A percentile compares a stretch with the other conserved stretches of the same genome.
Evolutionary conservation across 306 rosid species (phyloP).

Genomic region (Ammopiptanthus mongolicus): DNA sequence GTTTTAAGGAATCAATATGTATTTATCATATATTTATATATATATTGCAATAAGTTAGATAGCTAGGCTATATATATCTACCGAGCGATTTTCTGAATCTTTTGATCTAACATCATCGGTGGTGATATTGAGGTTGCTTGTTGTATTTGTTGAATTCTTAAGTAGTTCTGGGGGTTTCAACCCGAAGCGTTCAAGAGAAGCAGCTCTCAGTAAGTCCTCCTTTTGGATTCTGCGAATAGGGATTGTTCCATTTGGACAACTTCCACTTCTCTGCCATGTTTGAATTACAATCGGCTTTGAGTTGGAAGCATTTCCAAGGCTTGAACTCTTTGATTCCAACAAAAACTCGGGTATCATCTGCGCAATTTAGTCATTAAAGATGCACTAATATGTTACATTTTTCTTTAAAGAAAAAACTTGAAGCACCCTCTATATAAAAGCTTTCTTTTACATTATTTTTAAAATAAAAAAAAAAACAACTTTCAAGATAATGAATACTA

Average conservation of each 20-base stretch:
- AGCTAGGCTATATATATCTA: neutral
- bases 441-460: too few species aligned
- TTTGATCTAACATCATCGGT: neutral
- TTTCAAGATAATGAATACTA: too few species aligned
- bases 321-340: neutral
- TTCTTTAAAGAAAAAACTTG: too few species aligned
- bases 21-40: too few species aligned
- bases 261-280: conserved; percentile 61
- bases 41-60: too few species aligned
- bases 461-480: too few species aligned
- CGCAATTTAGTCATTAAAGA: neutral
- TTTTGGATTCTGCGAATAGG: conserved; percentile 51
- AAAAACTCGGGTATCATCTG: conserved; percentile 44
- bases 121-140: neutral
- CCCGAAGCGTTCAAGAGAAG: conserved; percentile 43
- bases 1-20: too few species aligned
- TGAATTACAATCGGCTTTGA: conserved; percentile 4
- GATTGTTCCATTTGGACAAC: conserved; percentile 63
- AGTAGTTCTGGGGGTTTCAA: conserved; percentile 11
- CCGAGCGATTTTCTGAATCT: conserved; percentile 33
- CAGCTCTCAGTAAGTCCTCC: conserved; percentile 35
- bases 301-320: neutral
- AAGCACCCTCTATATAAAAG: too few species aligned
- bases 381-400: too few species aligned
- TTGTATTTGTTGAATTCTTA: neutral